Conservation (phyloP, 768 basidiomycete genomes). For the Tylopilus cervinicoccineus region DNA sequence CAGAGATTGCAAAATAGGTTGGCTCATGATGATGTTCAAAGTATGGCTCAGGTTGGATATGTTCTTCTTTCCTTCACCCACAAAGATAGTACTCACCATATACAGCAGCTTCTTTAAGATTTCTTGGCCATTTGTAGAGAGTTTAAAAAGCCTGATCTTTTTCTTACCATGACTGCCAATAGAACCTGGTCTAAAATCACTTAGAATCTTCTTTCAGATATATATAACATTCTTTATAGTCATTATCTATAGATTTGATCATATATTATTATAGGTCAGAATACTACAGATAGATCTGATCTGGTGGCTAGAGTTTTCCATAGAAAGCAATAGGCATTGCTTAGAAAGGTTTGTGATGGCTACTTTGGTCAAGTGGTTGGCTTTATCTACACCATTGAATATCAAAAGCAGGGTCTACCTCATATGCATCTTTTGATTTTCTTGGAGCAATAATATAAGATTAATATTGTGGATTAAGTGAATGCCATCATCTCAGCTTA, state of each 20-base stretch:
- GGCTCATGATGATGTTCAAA: no score
- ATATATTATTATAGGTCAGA: background rate
- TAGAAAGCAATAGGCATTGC: background rate
- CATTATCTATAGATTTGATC: background rate
- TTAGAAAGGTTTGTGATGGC: background rate
- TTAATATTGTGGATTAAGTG: background rate
- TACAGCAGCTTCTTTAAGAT: constrained; percentile 44
- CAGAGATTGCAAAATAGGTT: no score
- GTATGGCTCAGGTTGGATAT: constrained; percentile 28
- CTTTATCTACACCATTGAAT: background rate
- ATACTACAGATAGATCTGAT: background rate
- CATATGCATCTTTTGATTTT: background rate
- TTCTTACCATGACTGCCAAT: constrained; percentile 45
- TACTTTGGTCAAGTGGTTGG: background rate
- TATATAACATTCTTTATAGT: no score
- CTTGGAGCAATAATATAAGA: background rate
- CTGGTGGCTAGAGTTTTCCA: background rate
- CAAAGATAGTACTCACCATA: constrained; percentile 37
- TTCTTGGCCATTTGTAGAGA: constrained; percentile 40
- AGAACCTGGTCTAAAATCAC: no score
- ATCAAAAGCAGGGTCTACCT: background rate
- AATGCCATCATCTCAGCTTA: constrained; percentile 3
- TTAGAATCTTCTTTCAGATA: background rate
- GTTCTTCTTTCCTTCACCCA: constrained; percentile 39
- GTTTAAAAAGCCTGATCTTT: constrained; percentile 39